Percentiles rank a stretch among this genome's conserved stretches.
phyloP scores from a whole-genome alignment of 148 eudicot species.

The Diospyros kaki region DNA sequence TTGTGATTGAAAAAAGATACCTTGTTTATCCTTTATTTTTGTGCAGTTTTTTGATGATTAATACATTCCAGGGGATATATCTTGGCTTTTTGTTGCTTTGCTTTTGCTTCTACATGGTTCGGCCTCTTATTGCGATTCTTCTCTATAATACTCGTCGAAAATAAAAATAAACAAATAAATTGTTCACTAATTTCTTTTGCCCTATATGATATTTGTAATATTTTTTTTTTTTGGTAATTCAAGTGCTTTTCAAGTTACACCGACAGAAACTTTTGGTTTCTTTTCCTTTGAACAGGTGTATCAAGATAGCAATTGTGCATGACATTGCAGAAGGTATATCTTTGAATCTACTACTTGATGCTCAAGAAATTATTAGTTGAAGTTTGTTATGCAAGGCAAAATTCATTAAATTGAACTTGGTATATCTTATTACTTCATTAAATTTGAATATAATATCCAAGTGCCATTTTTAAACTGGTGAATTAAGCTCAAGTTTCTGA shows the following conservation, averaged over 20 bases:
- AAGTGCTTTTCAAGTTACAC: neutral
- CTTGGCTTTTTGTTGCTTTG: too few species aligned
- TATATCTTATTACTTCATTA: neutral
- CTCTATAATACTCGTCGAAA: too few species aligned
- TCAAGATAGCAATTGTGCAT: conserved; percentile 95
- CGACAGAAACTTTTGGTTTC: neutral
- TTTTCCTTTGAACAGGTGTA: conserved; percentile 52
- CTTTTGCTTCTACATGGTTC: too few species aligned
- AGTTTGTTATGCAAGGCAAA: neutral
- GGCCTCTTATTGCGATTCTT: too few species aligned
- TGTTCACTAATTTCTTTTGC: too few species aligned
- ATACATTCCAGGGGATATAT: too few species aligned
- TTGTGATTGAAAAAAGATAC: too few species aligned
- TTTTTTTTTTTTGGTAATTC: neutral
- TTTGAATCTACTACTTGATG: conserved; percentile 1
- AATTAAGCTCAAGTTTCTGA: neutral
- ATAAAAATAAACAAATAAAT: too few species aligned
- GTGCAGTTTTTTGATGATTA: too few species aligned
- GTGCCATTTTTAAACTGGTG: too few species aligned
- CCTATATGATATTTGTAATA: neutral
- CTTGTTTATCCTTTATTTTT: too few species aligned
- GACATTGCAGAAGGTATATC: conserved; percentile 93
- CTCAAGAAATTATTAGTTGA: neutral
- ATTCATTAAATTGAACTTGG: neutral
- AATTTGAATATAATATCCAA: neutral